Conservation (phyloP, 495 filamentous ascomycete genomes). For the Aspergillus cristatus region DNA sequence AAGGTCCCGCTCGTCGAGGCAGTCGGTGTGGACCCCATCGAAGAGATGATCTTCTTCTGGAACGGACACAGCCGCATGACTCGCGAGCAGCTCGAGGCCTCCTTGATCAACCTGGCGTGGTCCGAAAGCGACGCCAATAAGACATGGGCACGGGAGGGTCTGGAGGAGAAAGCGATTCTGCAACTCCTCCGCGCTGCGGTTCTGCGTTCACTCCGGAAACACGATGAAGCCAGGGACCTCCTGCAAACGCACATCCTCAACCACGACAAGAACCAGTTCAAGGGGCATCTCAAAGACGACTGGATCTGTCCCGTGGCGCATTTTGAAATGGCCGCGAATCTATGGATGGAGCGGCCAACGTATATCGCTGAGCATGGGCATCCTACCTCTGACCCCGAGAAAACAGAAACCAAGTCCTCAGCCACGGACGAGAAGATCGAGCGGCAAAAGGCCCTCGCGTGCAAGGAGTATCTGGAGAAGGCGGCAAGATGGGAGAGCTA, state of each 20-base stretch:
- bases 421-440: conserved; percentile 27
- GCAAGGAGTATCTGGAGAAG: conserved; percentile 65
- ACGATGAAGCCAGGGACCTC: conserved; percentile 53
- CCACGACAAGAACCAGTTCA: conserved; percentile 61
- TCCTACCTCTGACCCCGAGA: conserved; percentile 10
- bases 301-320: conserved; percentile 73
- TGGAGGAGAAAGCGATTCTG: conserved; percentile 67
- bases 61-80: conserved; percentile 72
- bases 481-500: conserved; percentile 77
- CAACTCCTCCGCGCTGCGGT: conserved; percentile 59
- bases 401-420: conserved; percentile 1
- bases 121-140: conserved; percentile 45
- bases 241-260: conserved; percentile 51
- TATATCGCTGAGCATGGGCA: conserved; percentile 25
- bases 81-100: conserved; percentile 50
- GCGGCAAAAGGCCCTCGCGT: conserved; percentile 50
- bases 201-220: conserved; percentile 50
- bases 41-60: conserved; percentile 98
- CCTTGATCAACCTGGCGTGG: conserved; percentile 58
- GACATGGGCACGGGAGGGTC: conserved; percentile 47
- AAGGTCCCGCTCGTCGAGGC: conserved; percentile 68
- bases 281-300: conserved; percentile 65
- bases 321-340: conserved; percentile 80
- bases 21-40: conserved; percentile 69
- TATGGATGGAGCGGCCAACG: conserved; percentile 57